phyloP scores from a whole-genome alignment of 768 basidiomycete genomes.

The Podaxis sp. region DNA sequence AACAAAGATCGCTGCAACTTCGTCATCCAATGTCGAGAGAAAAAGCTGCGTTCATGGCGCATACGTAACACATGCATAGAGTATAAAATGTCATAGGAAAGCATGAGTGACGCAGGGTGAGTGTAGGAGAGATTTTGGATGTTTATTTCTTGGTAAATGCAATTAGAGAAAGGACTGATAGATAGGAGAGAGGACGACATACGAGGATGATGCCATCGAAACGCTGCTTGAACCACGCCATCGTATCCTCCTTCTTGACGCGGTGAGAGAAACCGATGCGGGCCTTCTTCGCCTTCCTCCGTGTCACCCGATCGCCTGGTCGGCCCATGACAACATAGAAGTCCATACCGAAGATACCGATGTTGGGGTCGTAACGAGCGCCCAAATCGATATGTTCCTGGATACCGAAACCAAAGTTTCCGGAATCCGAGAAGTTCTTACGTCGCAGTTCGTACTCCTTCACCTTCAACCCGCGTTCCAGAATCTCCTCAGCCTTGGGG shows the following conservation, averaged over 20 bases:
- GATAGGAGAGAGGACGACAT: conserved; percentile 27
- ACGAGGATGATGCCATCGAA: conserved; percentile 98
- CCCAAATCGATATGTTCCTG: conserved; percentile 99
- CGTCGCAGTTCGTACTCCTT: conserved; percentile 99
- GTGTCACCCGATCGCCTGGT: conserved; percentile 88
- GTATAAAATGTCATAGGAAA: conserved; percentile 27
- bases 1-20: not conserved
- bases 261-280: conserved; percentile 86
- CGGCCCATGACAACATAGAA: conserved; percentile 98
- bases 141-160: conserved; percentile 32
- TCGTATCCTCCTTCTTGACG: conserved; percentile 94
- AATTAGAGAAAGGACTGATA: conserved; percentile 4
- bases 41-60: conserved; percentile 24
- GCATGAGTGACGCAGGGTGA: conserved; percentile 22
- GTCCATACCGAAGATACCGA: conserved; percentile 99
- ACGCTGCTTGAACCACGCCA: conserved; percentile 99
- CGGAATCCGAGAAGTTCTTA: conserved; percentile 97
- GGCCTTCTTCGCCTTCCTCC: conserved; percentile 86
- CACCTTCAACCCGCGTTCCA: conserved; percentile 98
- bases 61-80: conserved; percentile 31
- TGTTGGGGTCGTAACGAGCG: conserved; percentile 96
- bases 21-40: not conserved
- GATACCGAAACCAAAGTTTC: conserved; percentile 99
- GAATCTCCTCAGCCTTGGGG: conserved; percentile 98
- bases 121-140: conserved; percentile 17